Evolutionary conservation across 805 yeast species (phyloP).

Genomic region (Gaillardinia entomophila): DNA sequence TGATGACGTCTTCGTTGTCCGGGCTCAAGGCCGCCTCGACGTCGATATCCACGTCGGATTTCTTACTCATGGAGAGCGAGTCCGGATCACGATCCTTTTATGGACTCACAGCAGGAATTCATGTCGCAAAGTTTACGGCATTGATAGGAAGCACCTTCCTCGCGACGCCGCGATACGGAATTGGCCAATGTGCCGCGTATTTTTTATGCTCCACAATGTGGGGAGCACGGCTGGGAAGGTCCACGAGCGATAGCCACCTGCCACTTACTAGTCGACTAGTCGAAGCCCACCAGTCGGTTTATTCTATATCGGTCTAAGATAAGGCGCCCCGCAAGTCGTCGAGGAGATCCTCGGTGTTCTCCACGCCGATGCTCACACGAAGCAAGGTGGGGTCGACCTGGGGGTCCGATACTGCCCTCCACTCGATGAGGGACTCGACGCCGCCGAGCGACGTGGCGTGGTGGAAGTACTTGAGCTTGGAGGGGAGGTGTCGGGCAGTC

Average conservation of each 20-base stretch:
- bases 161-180: background rate
- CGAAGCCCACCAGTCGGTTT: too few species aligned
- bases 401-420: constrained; percentile 72
- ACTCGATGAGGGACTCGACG: constrained; percentile 83
- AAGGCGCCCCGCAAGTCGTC: constrained; percentile 65
- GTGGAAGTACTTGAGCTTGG: constrained; percentile 61
- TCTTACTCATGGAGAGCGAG: too few species aligned
- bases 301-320: too few species aligned
- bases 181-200: too few species aligned
- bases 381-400: constrained; percentile 51
- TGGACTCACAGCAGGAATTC: background rate
- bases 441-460: constrained; percentile 96
- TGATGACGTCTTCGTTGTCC: too few species aligned
- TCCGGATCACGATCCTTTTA: too few species aligned
- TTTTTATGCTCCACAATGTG: too few species aligned
- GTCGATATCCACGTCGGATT: too few species aligned
- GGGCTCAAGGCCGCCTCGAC: too few species aligned
- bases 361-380: constrained; percentile 78
- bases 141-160: background rate
- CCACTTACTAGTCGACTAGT: too few species aligned
- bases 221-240: too few species aligned
- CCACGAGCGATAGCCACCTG: too few species aligned
- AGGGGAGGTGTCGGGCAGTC: constrained; percentile 59
- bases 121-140: background rate
- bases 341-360: constrained; percentile 70